Conservation (phyloP, 2,329 filamentous ascomycete genomes). For the Penicillium sp. region DNA sequence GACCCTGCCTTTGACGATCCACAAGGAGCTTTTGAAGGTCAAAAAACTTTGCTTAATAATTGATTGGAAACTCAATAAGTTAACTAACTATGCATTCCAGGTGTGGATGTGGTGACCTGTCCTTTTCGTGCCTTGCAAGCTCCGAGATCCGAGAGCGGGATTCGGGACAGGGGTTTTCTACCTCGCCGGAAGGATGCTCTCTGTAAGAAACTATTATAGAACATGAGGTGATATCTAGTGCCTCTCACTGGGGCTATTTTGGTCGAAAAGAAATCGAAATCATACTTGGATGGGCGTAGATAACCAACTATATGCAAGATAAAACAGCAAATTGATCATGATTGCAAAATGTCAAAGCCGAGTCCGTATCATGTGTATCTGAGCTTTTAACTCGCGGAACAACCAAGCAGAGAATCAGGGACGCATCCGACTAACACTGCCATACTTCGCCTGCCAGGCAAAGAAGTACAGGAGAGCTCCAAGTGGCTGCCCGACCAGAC, state of each 20-base stretch:
- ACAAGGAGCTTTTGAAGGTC: background rate
- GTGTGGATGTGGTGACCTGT: background rate
- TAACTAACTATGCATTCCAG: background rate
- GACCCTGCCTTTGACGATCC: background rate
- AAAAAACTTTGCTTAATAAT: background rate
- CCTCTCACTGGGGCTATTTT: too few species aligned
- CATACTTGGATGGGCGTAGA: background rate
- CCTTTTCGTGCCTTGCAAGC: background rate
- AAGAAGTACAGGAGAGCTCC: conserved; percentile 95
- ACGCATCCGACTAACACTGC: conserved; percentile 62
- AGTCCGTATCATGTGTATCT: background rate
- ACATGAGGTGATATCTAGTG: too few species aligned
- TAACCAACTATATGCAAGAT: background rate
- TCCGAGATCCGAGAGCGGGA: background rate
- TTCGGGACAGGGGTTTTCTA: background rate
- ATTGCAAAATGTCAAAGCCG: background rate
- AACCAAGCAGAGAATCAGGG: background rate
- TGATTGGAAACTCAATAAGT: background rate
- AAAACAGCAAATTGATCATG: background rate
- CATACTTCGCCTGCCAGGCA: conserved; percentile 97
- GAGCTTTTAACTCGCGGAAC: background rate
- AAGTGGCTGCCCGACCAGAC: conserved; percentile 89
- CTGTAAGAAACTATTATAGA: too few species aligned
- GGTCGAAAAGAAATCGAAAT: background rate
- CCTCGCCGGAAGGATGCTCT: too few species aligned